Base-by-base conservation (phyloP, 805 yeast genomes). In the Saccharomycopsis sp. region DNA sequence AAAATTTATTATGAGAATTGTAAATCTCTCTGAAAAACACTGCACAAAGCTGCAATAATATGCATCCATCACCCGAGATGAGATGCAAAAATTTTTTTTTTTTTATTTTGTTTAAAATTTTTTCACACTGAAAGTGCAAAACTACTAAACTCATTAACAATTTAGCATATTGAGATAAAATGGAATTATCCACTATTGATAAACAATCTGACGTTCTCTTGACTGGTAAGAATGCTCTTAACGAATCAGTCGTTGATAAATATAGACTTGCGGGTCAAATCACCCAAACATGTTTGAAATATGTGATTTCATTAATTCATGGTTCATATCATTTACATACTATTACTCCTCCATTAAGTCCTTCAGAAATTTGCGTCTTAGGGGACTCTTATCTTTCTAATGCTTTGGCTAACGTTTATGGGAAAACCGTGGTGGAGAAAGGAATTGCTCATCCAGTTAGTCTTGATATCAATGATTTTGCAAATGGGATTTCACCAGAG, bases 391-490 rank as follows among this genome's bases (percentile, higher is more conserved):
- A 77, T 60, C 61, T 89, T 55, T 62, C 66, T 37, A 63, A 72
- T 32, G 70, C 87, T 41, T 64, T 82, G 39, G 66, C 66, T 42
- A 69, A 64, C 41, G 79, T 70, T 25, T 88, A 73, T 61, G 78
- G 66, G 51, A 69, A 69, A 49, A 67, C 69, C 37, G 80, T 79
- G 23, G 69, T 72, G 50, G 99, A 92, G 66, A 86, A 82, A 62
- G 96, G 97, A 45, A 83, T 92, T 56, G 84, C 96, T 8, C 74
- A 72, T 46, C 98, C 99, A n/a, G 87, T 87, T 14, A 72, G 84
- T 39, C 74, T 92, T 47, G 94, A 87, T 61, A 79, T 83, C 39
- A 83, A 85, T 57, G 87, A 83, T 55, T 69, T 83, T 40, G 73
- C 79, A 18, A 60, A 66, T 42, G 95, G 95, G 9, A 84, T 82